These are phyloP conservation scores for Euphorbia celastroides DNA, from an alignment of 441 rosid genomes.

Conservation along the genomic window DNA sequence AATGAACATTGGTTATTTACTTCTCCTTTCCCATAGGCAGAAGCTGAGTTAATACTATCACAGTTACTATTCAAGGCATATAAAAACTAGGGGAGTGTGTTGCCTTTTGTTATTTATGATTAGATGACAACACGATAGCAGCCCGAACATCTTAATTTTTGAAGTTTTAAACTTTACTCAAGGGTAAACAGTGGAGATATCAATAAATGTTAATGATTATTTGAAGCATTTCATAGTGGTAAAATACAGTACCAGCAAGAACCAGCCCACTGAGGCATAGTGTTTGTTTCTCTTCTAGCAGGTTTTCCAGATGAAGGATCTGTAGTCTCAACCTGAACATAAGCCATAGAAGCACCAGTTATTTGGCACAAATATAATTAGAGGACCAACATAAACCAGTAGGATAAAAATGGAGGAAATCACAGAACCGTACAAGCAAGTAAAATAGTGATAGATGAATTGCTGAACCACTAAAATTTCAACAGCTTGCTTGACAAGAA, in stretches of 20 bases:
- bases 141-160: too few relatives aligned
- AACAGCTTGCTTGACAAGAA: background rate
- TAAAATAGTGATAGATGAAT: background rate
- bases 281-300: constrained; percentile 88
- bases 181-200: background rate
- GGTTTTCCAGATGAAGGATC: constrained; percentile 71
- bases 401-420: background rate
- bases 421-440: constrained; percentile 5
- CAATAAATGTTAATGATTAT: too few relatives aligned
- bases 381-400: constrained; percentile 4
- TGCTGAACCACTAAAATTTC: background rate
- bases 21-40: constrained; percentile 21
- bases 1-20: background rate
- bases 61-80: constrained; percentile 22
- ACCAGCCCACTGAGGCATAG: constrained; percentile 99
- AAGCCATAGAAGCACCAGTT: constrained; percentile 8
- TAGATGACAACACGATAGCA: background rate
- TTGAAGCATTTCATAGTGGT: constrained; percentile 5
- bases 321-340: constrained; percentile 54
- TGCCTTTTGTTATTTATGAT: background rate
- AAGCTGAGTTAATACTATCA: background rate
- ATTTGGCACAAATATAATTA: background rate
- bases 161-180: background rate
- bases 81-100: too few relatives aligned
- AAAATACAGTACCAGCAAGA: constrained; percentile 79